phyloP scores from a whole-genome alignment of 1,284 basidiomycete genomes.

The Microbotryum violaceum region DNA sequence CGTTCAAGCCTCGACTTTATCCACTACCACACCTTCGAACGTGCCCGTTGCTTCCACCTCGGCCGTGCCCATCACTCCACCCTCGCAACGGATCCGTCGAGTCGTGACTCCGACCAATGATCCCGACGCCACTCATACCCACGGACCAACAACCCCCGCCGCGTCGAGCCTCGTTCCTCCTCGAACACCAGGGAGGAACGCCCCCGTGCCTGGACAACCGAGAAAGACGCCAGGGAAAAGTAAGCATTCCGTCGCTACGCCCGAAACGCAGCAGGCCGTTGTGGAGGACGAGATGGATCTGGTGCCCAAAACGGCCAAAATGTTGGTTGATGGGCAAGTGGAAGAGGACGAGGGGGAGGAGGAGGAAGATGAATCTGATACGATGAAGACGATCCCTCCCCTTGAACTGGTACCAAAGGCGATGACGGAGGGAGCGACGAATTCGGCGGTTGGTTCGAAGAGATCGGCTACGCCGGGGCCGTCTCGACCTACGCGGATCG shows the following conservation, averaged over 20 bases:
- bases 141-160: background rate
- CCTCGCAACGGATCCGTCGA: background rate
- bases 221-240: slow-evolving; percentile 28
- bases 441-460: background rate
- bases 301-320: slow-evolving; percentile 1
- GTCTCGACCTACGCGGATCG: slow-evolving; percentile 22
- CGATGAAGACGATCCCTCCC: slow-evolving; percentile 3
- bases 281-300: slow-evolving; percentile 18
- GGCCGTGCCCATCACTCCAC: background rate
- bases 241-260: slow-evolving; percentile 22
- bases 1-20: background rate
- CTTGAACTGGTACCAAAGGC: slow-evolving; percentile 2
- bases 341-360: background rate
- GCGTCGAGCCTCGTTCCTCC: background rate
- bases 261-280: slow-evolving; percentile 12
- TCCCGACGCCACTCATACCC: slow-evolving; percentile 6
- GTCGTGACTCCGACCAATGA: background rate
- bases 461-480: background rate
- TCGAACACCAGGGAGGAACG: slow-evolving; percentile 1
- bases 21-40: background rate
- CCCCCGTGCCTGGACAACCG: slow-evolving; percentile 25
- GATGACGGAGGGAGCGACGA: background rate
- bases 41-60: background rate
- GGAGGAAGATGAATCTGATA: slow-evolving; percentile 2
- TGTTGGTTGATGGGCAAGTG: background rate